Base-by-base conservation (phyloP, 2,329 filamentous ascomycete genomes). In the Colletotrichum ledebouriae region DNA sequence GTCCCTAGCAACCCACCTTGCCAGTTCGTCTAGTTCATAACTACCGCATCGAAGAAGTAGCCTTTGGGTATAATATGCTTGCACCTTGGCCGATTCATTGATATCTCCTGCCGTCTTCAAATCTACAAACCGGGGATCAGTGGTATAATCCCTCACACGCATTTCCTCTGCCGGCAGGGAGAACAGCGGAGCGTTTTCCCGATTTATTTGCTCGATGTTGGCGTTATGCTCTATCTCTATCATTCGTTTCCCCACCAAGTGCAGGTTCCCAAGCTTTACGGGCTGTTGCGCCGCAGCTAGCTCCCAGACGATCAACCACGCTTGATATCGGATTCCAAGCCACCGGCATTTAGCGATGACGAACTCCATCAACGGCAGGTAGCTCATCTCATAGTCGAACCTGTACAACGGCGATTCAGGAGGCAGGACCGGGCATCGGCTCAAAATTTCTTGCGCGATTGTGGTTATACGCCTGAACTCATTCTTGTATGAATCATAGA, bases 111-210 rank as follows among this genome's bases (percentile, higher is more conserved):
- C 3, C 0, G 17, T 9, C 9, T 46, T 15, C 33, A 68, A 20
- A 34, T 65, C 61, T 0, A 60, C 46, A 15, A 68, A 65, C 13
- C 65, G 61, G 12, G 39, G 20, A 25, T 68, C 65, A 33, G 25
- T 41, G 9, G 29, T 17, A 9, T 60, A 68, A 22, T 68, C 65
- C 17, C 46, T 65, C n/a, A 68, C 61, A 17, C 65, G 65, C 65
- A 68, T 68, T 55, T 68, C 65, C 17, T 68, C 65, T 4, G 65
- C 61, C 41, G 65, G 65, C n/a, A 68, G 29, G n/a, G 65, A 68
- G 34, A 68, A 68, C 5, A 65, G 49, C 3, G 29, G 41, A 6
- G 65, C 65, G 33, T 59, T 68, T 10, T 65, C 39, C 0, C 33
- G 39, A 12, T 39, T 65, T 0, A 68, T 47, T 29, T 68, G 61